Base-by-base conservation (phyloP, 108 stramenopile genomes). In the Conticribra weissflogii region DNA sequence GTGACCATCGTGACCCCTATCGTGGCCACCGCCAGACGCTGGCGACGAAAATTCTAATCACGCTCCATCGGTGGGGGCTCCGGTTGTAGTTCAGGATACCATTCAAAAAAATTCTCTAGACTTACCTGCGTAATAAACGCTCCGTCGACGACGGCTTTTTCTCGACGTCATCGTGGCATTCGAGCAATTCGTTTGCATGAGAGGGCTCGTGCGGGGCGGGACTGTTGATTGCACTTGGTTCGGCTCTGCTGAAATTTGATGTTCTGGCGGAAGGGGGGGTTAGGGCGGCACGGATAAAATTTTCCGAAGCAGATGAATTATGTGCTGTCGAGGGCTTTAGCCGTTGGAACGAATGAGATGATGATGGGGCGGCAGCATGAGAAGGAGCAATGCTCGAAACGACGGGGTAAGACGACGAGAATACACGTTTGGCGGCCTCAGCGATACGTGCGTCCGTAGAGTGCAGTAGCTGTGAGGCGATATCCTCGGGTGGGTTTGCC, bases 371-470 rank as follows among this genome's bases (percentile, higher is more conserved):
- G 50, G 24, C 33, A 1, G 69, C n/a, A n/a, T n/a, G 29, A 45
- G 23, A 25, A 22, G 32, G n/a, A 27, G 61, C 3, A 32, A 49
- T 47, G 58, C 55, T 54, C 49, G 50, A 62, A 23, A 25, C 19
- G 50, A 49, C 12, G 41, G 28, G 36, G 17, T 29, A 62, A 3
- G 60, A 16, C 51, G 62, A 58, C 36, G 77, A 66, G 34, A 78
- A 78, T 0, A 78, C 77, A 0, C 77, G 77, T 58, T 78, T 78
- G 49, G 77, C 77, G 9, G 77, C 77, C 59, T 78, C 77, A 34
- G 77, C 77, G 41, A 78, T 78, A 19, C 77, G 34, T 19, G 70
- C 70, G 59, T 78, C 70, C 32, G 77, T 17, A 23, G 77, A 78
- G 21, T 78, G 77, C 47, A 78, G 56, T 27, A 78, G 59, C 31